Evolutionary conservation across 169 alveolate genomes (phyloP).

Genomic region (Plasmodium relictum): DNA sequence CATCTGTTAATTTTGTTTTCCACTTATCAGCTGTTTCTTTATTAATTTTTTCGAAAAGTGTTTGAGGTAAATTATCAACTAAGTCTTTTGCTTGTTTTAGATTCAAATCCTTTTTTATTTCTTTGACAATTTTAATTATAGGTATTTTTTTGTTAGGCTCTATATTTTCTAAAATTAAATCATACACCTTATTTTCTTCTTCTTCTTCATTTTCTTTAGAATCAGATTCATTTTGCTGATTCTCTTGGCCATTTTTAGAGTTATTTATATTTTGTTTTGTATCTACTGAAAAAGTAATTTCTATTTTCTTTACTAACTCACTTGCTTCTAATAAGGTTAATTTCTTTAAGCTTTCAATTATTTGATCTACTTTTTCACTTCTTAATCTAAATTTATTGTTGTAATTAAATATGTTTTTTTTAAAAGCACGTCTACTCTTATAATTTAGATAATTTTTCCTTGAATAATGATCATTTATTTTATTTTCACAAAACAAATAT

Average conservation of each 20-base stretch:
- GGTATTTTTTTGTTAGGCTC: conserved; percentile 78
- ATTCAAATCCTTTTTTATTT: conserved; percentile 78
- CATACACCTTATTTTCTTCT: conserved; percentile 82
- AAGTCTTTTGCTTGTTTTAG: conserved; percentile 82
- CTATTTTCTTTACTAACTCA: conserved; percentile 86
- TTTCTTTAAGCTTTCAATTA: conserved; percentile 80
- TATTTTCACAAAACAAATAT: conserved; percentile 21
- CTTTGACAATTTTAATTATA: conserved; percentile 78
- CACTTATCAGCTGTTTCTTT: conserved; percentile 82
- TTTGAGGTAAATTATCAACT: conserved; percentile 84
- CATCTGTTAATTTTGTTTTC: conserved; percentile 70
- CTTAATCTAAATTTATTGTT: conserved; percentile 22
- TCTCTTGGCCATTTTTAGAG: conserved; percentile 55
- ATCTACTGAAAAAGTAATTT: conserved; percentile 85
- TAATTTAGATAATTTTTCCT: conserved; percentile 42
- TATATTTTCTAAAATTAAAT: conserved; percentile 79
- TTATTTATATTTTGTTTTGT: conserved; percentile 78
- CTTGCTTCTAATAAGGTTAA: conserved; percentile 86
- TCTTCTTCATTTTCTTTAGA: conserved; percentile 80
- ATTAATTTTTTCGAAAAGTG: conserved; percentile 73
- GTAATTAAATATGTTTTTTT: not conserved
- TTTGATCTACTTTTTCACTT: conserved; percentile 80
- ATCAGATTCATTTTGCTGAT: conserved; percentile 57
- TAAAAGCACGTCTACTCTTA: conserved; percentile 18
- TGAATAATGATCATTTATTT: conserved; percentile 11